phyloP scores from a whole-genome alignment of 805 yeast genomes.

The Spathaspora arborariae region DNA sequence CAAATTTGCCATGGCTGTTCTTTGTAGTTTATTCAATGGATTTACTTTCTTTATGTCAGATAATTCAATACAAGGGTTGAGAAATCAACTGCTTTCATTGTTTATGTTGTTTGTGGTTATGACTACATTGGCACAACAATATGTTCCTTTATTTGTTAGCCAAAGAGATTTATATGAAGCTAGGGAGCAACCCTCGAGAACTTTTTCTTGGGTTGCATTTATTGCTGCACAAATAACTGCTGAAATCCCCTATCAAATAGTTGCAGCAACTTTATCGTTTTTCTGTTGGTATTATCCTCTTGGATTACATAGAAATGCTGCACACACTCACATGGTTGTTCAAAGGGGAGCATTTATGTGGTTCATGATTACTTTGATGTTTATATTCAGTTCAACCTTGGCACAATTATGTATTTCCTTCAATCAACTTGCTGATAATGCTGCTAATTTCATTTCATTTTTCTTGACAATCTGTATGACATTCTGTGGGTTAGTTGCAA shows the following conservation, averaged over 20 bases:
- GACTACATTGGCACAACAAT: conserved; percentile 57
- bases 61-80: conserved; percentile 23
- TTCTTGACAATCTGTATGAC: conserved; percentile 59
- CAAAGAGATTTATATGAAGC: conserved; percentile 70
- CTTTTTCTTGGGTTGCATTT: conserved; percentile 65
- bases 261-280: conserved; percentile 64
- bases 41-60: conserved; percentile 60
- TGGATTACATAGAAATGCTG: conserved; percentile 22
- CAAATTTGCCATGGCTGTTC: conserved; percentile 38
- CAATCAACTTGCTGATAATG: conserved; percentile 55
- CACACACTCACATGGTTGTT: conserved; percentile 20
- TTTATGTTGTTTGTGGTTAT: conserved; percentile 63
- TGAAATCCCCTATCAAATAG: conserved; percentile 62
- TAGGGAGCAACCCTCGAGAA: conserved; percentile 69
- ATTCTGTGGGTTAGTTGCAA: conserved; percentile 76
- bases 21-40: conserved; percentile 61
- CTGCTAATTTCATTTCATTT: conserved; percentile 56
- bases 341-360: conserved; percentile 59
- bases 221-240: conserved; percentile 58
- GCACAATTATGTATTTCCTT: conserved; percentile 61
- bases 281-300: conserved; percentile 50
- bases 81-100: conserved; percentile 71
- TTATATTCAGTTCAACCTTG: conserved; percentile 51
- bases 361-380: conserved; percentile 41
- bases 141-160: conserved; percentile 49